Evolutionary conservation across 345 rosid species (phyloP), one percentile per base, ranked within the genome.

Genomic region (Melaleuca quinquenervia): DNA sequence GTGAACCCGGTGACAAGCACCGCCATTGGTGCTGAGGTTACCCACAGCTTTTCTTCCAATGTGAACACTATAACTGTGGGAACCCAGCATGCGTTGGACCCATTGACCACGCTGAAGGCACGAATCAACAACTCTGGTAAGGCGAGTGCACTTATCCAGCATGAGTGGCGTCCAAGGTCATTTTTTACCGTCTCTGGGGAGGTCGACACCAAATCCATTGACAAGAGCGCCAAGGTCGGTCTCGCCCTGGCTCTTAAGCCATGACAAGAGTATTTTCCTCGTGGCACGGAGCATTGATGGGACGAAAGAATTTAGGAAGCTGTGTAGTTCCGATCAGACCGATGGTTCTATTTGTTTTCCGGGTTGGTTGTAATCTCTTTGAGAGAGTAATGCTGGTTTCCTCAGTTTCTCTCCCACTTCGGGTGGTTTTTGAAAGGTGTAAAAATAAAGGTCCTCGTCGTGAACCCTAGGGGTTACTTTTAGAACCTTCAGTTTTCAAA

Each of bases 91-190:
- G 88, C 90, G 0, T 84, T 90, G 85, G 98, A 95, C 90, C 96
- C 96, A 48, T 86, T 95, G 89, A 96, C 98, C 51, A 76, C 87
- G 0, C 88, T 96, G 90, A 96, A 96, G 91, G 94, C 95, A 10
- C 92, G 95, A n/a, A 90, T 93, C 86, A 95, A 94, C 92, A 96
- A 96, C 64, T 78, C 86, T 6, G 99, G 99, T 44, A 91, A 87
- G 84, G 93, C 91, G 5, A 95, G 92, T 26, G 98, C 98, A 24
- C 93, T 96, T 51, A 84, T 96, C 82, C 99, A 96, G 93, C 99
- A 96, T 27, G 94, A 93, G 90, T 96, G 98, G 98, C 93, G 92
- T 56, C 99, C 99, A 5, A 95, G 85, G 87, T 95, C 99, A 3
- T 74, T 93, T 64, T 85, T 96, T 89, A 94, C 98, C 1, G 48